Conservation (phyloP, 2,329 filamentous ascomycete genomes). For the Cladosporium halotolerans region DNA sequence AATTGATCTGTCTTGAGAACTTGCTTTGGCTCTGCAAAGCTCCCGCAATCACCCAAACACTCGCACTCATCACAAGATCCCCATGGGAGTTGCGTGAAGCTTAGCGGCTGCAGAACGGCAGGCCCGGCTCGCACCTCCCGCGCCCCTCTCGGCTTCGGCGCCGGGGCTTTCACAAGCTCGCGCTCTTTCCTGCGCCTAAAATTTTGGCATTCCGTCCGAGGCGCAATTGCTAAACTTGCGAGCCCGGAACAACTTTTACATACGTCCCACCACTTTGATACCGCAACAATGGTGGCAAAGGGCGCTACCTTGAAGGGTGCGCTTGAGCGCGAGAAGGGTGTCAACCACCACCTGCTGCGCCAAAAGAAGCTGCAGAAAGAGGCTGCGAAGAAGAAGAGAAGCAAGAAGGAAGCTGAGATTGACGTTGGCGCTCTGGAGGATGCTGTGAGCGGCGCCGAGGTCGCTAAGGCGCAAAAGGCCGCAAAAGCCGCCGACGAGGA, state of each 20-base stretch:
- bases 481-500: slow-evolving; percentile 19
- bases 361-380: slow-evolving; percentile 46
- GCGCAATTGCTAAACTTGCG: slow-evolving; percentile 4
- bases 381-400: slow-evolving; percentile 44
- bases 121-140: too few species aligned
- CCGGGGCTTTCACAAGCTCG: neutral
- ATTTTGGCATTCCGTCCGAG: neutral
- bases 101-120: too few species aligned
- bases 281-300: slow-evolving; percentile 44
- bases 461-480: slow-evolving; percentile 19
- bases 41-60: too few species aligned
- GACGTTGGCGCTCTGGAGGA: slow-evolving; percentile 24
- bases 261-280: neutral
- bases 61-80: too few species aligned
- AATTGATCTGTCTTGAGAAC: too few species aligned
- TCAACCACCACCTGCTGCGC: slow-evolving; percentile 69
- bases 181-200: neutral
- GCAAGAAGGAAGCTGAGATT: slow-evolving; percentile 22
- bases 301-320: slow-evolving; percentile 47
- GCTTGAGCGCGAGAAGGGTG: slow-evolving; percentile 52
- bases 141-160: too few species aligned
- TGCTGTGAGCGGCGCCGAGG: slow-evolving; percentile 21
- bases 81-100: too few species aligned
- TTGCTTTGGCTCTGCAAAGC: too few species aligned
- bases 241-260: neutral